Evolutionary conservation across 2,329 filamentous ascomycete species (phyloP).

Genomic region (Rhinocladiella mackenziei): DNA sequence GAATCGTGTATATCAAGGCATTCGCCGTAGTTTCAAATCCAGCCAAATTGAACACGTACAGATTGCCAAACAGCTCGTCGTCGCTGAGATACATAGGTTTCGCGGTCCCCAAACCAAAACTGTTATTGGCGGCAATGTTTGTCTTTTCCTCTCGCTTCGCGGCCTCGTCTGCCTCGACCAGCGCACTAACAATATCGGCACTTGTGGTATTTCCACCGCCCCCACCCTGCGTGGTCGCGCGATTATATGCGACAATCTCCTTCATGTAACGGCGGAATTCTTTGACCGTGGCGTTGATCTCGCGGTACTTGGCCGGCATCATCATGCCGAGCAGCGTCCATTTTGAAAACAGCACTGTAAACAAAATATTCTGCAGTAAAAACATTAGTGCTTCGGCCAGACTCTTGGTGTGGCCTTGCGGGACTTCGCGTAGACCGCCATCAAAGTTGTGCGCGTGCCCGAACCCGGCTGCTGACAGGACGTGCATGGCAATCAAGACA

Average conservation of each 20-base stretch:
- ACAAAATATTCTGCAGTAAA: neutral
- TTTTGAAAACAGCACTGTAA: conserved; percentile 22
- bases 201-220: conserved; percentile 21
- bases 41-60: conserved; percentile 49
- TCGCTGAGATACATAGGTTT: conserved; percentile 34
- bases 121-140: conserved; percentile 3
- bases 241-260: conserved; percentile 22
- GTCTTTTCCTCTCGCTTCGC: conserved; percentile 33
- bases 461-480: conserved; percentile 39
- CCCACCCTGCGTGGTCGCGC: conserved; percentile 30
- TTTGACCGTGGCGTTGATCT: neutral
- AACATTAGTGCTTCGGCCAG: neutral
- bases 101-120: too few relatives aligned
- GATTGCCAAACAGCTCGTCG: conserved; percentile 48
- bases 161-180: conserved; percentile 27
- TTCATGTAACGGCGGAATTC: conserved; percentile 26
- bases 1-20: conserved; percentile 41
- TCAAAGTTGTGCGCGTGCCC: conserved; percentile 29
- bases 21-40: conserved; percentile 52
- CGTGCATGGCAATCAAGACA: conserved; percentile 37
- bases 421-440: conserved; percentile 10
- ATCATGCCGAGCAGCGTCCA: neutral
- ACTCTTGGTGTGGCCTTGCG: conserved; percentile 2
- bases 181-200: conserved; percentile 22
- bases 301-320: neutral